These are phyloP conservation scores for Phytophthora cactorum DNA, from an alignment of 352 stramenopile species.

Conservation along the genomic window DNA sequence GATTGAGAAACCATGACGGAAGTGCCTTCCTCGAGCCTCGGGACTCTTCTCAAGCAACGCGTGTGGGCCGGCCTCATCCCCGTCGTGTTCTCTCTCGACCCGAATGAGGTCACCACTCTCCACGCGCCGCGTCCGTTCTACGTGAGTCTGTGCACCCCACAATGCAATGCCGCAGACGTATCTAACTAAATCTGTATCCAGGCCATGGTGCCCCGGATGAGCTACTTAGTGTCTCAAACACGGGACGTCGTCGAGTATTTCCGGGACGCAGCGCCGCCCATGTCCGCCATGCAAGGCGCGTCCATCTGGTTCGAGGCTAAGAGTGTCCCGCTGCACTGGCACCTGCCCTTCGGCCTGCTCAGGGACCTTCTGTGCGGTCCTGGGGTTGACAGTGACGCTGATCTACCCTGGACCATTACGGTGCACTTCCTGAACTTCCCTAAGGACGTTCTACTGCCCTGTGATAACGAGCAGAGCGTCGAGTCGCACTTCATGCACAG, in stretches of 20 bases:
- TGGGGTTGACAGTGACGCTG: slow-evolving; percentile 2
- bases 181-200: slow-evolving; percentile 21
- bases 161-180: background rate
- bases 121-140: slow-evolving; percentile 83
- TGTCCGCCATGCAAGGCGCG: slow-evolving; percentile 55
- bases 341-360: slow-evolving; percentile 78
- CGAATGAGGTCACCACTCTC: slow-evolving; percentile 82
- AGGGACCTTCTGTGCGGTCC: slow-evolving; percentile 56
- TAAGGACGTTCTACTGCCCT: slow-evolving; percentile 61
- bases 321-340: slow-evolving; percentile 74
- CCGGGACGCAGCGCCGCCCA: slow-evolving; percentile 68
- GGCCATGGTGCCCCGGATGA: slow-evolving; percentile 85
- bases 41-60: slow-evolving; percentile 31
- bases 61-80: slow-evolving; percentile 76
- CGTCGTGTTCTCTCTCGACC: slow-evolving; percentile 76
- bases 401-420: slow-evolving; percentile 72
- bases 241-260: slow-evolving; percentile 84
- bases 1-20: slow-evolving; percentile 9
- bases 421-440: slow-evolving; percentile 87
- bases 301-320: slow-evolving; percentile 79
- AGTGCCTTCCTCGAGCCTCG: slow-evolving; percentile 4
- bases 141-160: slow-evolving; percentile 40
- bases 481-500: slow-evolving; percentile 89
- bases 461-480: slow-evolving; percentile 76
- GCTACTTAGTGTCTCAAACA: slow-evolving; percentile 78